Evolutionary conservation across 2,329 filamentous ascomycete genomes (phyloP), one percentile per base, ranked within the genome.

Genomic region (Grosmannia clavigera): DNA sequence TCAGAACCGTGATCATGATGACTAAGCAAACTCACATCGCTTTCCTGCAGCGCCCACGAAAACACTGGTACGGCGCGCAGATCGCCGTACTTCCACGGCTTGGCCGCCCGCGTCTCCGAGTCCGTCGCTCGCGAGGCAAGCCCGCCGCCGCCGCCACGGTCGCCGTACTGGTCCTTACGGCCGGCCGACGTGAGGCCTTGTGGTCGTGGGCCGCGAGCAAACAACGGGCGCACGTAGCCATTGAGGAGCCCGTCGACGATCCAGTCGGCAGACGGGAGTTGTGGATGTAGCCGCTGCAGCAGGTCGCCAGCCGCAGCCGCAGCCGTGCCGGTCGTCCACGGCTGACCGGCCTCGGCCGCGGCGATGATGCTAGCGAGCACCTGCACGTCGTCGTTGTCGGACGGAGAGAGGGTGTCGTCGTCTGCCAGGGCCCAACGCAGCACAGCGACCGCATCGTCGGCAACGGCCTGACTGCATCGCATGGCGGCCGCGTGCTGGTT

Each of bases 141-240:
- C 73, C 29, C 66, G 4, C 76, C 70, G 35, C 71, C 67, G 35
- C 35, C 35, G 35, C 22, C 22, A 22, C 22, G 22, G 22, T 22
- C 22, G 22, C 38, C 38, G 57, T 77, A 81, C 48, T 76, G 73
- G 31, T 73, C 76, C 67, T 80, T 83, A 38, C 81, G 78, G 27
- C 84, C 83, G 5, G 79, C 75, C 2, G 78, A 71, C 3, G 84
- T 86, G 54, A 87, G 72, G 3, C 74, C 73, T 2, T 70, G 69
- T 5, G 82, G 78, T 25, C 76, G 79, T 19, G 76, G 79, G 19
- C 80, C 75, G 61, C 77, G 78, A 33, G 78, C 76, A 73, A 92
- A 91, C 6, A 88, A 73, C 33, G 85, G 85, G 46, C 84, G 84
- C 57, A 92, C 77, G 67, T 84, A 84, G 66, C 74, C 72, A 63